Conservation (phyloP, 805 yeast genomes). For the Starmerella roubikii region DNA sequence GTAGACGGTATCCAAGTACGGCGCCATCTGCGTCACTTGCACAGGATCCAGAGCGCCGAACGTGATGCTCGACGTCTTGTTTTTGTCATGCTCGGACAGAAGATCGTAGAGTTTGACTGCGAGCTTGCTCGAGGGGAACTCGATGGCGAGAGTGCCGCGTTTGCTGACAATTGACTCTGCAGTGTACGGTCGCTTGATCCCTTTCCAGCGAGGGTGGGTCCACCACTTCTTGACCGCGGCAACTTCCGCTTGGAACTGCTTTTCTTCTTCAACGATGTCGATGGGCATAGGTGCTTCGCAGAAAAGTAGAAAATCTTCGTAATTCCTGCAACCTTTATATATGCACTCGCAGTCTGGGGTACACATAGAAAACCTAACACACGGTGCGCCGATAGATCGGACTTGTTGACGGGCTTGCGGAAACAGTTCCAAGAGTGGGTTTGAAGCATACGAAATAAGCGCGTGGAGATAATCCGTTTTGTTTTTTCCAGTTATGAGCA, state of each 20-base stretch:
- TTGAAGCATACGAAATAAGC: no score
- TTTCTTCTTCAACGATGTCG: conserved; percentile 49
- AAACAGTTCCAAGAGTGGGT: no score
- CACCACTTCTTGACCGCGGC: conserved; percentile 77
- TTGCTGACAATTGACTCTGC: conserved; percentile 81
- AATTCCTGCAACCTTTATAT: no score
- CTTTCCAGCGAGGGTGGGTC: conserved; percentile 82
- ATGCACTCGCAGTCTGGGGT: no score
- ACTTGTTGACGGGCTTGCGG: no score
- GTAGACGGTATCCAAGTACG: conserved; percentile 80
- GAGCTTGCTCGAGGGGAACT: conserved; percentile 65
- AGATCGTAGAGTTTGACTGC: conserved; percentile 68
- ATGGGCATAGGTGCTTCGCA: conserved; percentile 29
- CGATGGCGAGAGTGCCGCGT: conserved; percentile 64
- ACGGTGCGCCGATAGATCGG: no score
- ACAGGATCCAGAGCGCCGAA: conserved; percentile 95
- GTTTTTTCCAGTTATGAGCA: no score
- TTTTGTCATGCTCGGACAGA: conserved; percentile 53
- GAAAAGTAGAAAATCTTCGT: no score
- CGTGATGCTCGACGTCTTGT: conserved; percentile 70
- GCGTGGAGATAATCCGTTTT: no score
- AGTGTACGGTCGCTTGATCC: conserved; percentile 75
- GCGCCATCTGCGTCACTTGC: conserved; percentile 94
- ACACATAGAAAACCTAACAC: no score
- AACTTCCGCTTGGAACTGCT: conserved; percentile 51